Evolutionary conservation across 1,284 basidiomycete genomes (phyloP), one percentile per base, ranked within the genome.

Genomic region (Ceratobasidium sp.): DNA sequence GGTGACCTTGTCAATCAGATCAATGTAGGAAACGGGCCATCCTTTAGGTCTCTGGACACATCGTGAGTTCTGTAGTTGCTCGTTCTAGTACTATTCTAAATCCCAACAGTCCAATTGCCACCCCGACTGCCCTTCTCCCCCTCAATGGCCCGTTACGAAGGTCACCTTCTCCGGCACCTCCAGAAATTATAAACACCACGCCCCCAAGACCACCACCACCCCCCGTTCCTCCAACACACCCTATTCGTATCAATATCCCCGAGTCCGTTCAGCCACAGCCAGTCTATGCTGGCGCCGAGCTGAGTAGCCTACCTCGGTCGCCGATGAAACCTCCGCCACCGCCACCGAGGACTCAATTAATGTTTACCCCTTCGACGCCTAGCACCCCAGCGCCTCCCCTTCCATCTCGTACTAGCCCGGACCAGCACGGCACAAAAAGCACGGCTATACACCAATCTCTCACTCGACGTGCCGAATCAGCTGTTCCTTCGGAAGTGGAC

Each of bases 171-270:
- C 73, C 73, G n/a, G 56, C 61, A 44, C 61, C 73, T 28, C 61
- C 33, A 33, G 73, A 76, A 55, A 28, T 33, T 26, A 42, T 39
- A 23, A 46, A 33, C 4, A 13, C 61, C 15, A 61, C 56, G 33
- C 20, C 63, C 56, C 73, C 73, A 15, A 53, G 60, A 26, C 44
- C 63, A 49, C 23, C 18, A n/a, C 33, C 73, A 28, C 46, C 60
- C 20, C 49, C 60, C 33, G 39, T 56, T 23, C 71, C 71, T 39
- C 71, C 71, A 33, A n/a, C 46, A 20, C 51, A 64, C 33, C 73
- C 73, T 6, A 76, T 76, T 64, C 73, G 73, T 18, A 76, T 76
- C 28, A 76, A 66, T 56, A 76, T 76, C 20, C 73, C 73, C 15
- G 73, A 76, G 10, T 42, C 61, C 15, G 26, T 53, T 12, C 49